Base-by-base conservation (phyloP, 2,329 filamentous ascomycete species). In the Alternaria brassicae region DNA sequence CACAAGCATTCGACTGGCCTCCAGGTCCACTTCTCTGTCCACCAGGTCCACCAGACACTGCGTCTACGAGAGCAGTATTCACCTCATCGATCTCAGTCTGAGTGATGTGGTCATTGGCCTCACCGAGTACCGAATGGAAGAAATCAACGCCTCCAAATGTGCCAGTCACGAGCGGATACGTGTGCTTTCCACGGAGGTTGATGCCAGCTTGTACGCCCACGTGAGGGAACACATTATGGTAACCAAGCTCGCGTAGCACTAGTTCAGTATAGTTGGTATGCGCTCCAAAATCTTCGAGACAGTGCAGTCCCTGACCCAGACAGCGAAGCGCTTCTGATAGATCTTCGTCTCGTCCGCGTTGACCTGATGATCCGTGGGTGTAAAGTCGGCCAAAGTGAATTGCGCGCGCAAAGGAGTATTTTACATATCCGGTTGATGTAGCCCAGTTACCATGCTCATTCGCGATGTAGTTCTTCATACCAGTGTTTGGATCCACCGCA, bases 401-500 rank as follows among this genome's bases (percentile, higher is more conserved):
- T 21, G 77, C 78, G 51, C 82, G 77, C 23, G 79, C 74, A 47
- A 84, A 81, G 17, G 79, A 80, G 66, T 85, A 77, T 41, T 76
- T 78, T 60, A 97, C 84, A 72, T 94, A 97, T 37, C 91, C 93
- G 7, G 91, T 83, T 63, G 93, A 97, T 19, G 95, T 99, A 1
- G 93, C 92, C 91, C 93, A 97, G 39, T 87, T 85, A 4, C 93
- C 92, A 13, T 81, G 82, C 76, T 98, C 94, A 72, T 97, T 98
- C 60, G 94, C 89, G 67, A 99, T 98, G 78, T 99, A 99, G 77
- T 98, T 98, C 80, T 98, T 99, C 94, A 99, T 97, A n/a, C 75
- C 77, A n/a, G 77, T 79, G 6, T 79, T 63, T 15, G 72, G 76
- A 62, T 84, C 82, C 9, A 84, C 69, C 4, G 78, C 78, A 12